Evolutionary conservation across 108 stramenopile species (phyloP).

Genomic region (Fragilariopsis cylindrus): DNA sequence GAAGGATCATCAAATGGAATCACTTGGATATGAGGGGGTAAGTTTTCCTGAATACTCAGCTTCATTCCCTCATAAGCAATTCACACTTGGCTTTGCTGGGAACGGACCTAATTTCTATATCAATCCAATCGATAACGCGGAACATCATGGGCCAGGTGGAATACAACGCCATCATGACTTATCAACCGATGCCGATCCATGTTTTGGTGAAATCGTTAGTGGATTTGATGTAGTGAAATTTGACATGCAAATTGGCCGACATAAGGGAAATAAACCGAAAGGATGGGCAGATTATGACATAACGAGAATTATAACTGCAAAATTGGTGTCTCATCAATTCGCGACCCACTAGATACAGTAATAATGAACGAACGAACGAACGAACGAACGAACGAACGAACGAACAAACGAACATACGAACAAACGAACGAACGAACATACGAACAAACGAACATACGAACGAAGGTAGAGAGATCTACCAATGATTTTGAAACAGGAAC

Average conservation of each 20-base stretch:
- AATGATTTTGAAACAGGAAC: no score
- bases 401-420: no score
- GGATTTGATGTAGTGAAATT: constrained; percentile 44
- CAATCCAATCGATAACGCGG: constrained; percentile 70
- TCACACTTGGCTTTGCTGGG: constrained; percentile 80
- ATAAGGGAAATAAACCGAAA: background rate
- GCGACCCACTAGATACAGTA: no score
- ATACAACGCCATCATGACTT: constrained; percentile 60
- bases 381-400: no score
- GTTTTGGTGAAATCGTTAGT: constrained; percentile 74
- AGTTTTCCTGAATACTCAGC: constrained; percentile 75
- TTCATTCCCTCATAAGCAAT: constrained; percentile 61
- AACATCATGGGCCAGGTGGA: constrained; percentile 78
- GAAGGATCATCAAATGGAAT: constrained; percentile 41
- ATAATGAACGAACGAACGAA: no score
- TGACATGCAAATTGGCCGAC: constrained; percentile 27
- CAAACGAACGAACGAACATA: no score
- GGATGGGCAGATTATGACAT: constrained; percentile 35
- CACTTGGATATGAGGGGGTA: constrained; percentile 35
- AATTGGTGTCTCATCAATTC: background rate
- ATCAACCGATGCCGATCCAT: constrained; percentile 83
- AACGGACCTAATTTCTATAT: constrained; percentile 86
- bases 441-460: no score
- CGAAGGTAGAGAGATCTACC: no score
- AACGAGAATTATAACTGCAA: constrained; percentile 23